Evolutionary conservation across 129 eudicot species (phyloP), one percentile per base, ranked within the genome.

Genomic region (Saposhnikovia divaricata): DNA sequence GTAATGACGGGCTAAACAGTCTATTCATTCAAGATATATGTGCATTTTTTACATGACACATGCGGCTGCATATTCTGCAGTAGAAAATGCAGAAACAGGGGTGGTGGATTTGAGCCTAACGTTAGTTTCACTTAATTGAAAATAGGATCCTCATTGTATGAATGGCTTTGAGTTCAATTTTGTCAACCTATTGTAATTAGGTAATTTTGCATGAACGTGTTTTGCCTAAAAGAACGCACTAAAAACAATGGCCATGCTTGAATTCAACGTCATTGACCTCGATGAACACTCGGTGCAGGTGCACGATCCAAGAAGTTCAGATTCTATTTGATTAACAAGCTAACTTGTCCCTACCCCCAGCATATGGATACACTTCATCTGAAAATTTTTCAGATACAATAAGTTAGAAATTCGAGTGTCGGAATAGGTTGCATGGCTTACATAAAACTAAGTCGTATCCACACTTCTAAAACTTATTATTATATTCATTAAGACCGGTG

Each of bases 31-130:
- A 14, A 61, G 7, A 27, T 11, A 27, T 12, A 65, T 65, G 6
- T 27, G 2, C 74, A 31, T 69, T 34, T 70, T 15, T 71, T 13
- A 59, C n/a, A 6, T 1, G 8, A n/a, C 73, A 68, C 73, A 34
- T 13, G 73, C 21, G 73, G 37, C 40, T 38, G 3, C 12, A 10
- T 38, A 34, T 51, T 40, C 1, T 55, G 53, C 72, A 70, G 78
- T 42, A 16, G 61, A 48, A 81, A 75, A 63, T 46, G 51, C 46
- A 77, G 57, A 47, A 45, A n/a, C 37, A 25, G 78, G 69, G 47
- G 88, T 84, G 31, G 89, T 90, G 86, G 79, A 66, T 27, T 74
- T 61, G 82, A 77, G 86, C 94, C 91, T 86, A 90, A 87, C 88
- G 82, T 90, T 43, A 44, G 80, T 19, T 57, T 47, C 11, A 87